Base-by-base conservation (phyloP, 1,284 basidiomycete genomes). In the Bjerkandera adusta region DNA sequence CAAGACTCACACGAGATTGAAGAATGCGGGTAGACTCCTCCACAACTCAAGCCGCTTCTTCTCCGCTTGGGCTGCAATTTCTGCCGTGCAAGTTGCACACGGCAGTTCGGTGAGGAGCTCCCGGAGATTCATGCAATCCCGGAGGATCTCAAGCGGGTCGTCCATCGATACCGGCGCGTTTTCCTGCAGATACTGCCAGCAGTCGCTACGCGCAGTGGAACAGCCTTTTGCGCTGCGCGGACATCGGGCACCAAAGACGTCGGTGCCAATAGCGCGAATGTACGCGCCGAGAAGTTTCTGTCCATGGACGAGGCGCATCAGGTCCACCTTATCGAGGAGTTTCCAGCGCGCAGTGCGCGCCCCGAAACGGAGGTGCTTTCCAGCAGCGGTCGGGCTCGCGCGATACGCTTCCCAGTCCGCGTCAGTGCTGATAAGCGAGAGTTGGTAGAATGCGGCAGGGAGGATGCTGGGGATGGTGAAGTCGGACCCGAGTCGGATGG, bases 121-220 rank as follows among this genome's bases (percentile, higher is more conserved):
- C 21, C 60, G 56, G 25, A 65, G 52, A 20, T 54, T 45, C 53
- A 61, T 61, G 48, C 63, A 65, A 48, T 65, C 63, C 46, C 60
- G 51, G 22, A 65, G 49, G 45, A 65, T 62, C 36, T 65, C 63
- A 41, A 65, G 55, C 34, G 63, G 63, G 47, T 65, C 61, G 49
- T 65, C 63, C 59, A 64, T 63, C 29, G 63, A 64, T 33, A 61
- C 56, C 29, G 63, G 63, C 26, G 63, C 61, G 52, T 64, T 61
- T 55, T 65, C 59, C 55, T 65, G 63, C 49, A 65, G 58, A 54
- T 65, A 65, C 49, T 60, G 61, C 61, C 63, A 65, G 54, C 61
- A 65, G 40, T 63, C 61, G 43, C 45, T 54, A 26, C 59, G 55
- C 20, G 59, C 59, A 48, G 57, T 61, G 45, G 55, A 55, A 51